phyloP scores from a whole-genome alignment of 2,329 filamentous ascomycete genomes.

The Aspergillus neoniger region DNA sequence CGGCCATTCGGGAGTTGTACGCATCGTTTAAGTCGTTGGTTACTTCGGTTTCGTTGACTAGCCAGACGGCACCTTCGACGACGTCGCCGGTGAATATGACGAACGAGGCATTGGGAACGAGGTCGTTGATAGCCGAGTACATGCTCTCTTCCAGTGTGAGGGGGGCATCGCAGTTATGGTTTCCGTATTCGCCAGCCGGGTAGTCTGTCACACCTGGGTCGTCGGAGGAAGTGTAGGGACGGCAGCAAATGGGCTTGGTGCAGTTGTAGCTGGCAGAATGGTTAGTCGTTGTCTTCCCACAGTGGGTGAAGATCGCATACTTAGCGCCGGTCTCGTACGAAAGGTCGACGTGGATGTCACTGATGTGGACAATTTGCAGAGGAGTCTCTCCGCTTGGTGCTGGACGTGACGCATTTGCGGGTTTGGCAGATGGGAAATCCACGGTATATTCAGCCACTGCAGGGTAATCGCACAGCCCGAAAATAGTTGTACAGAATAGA shows the following conservation, averaged over 20 bases:
- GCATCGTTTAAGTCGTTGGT: conserved; percentile 45
- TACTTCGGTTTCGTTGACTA: conserved; percentile 38
- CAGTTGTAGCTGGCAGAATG: conserved; percentile 43
- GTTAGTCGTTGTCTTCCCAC: neutral
- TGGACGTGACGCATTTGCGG: conserved; percentile 36
- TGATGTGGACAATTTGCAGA: conserved; percentile 58
- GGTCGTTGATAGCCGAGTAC: conserved; percentile 43
- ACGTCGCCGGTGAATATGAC: conserved; percentile 63
- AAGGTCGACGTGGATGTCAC: conserved; percentile 60
- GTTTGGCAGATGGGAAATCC: conserved; percentile 46
- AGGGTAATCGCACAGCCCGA: conserved; percentile 56
- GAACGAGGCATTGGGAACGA: conserved; percentile 50
- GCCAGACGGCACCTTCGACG: conserved; percentile 52
- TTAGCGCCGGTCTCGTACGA: conserved; percentile 55
- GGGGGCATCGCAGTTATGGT: conserved; percentile 57
- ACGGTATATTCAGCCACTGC: conserved; percentile 47
- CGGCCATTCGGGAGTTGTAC: conserved; percentile 50
- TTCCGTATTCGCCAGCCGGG: conserved; percentile 56
- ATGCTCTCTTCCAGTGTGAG: conserved; percentile 56
- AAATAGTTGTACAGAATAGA: conserved; percentile 54
- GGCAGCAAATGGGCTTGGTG: conserved; percentile 60
- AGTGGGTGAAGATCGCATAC: conserved; percentile 23
- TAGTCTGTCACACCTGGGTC: conserved; percentile 42
- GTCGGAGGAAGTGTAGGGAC: conserved; percentile 52
- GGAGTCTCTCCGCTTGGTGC: conserved; percentile 51